Percentiles rank a stretch among this genome's conserved stretches.
Conservation (phyloP, 2,329 filamentous ascomycete genomes). For the Fusarium tricinctum region DNA sequence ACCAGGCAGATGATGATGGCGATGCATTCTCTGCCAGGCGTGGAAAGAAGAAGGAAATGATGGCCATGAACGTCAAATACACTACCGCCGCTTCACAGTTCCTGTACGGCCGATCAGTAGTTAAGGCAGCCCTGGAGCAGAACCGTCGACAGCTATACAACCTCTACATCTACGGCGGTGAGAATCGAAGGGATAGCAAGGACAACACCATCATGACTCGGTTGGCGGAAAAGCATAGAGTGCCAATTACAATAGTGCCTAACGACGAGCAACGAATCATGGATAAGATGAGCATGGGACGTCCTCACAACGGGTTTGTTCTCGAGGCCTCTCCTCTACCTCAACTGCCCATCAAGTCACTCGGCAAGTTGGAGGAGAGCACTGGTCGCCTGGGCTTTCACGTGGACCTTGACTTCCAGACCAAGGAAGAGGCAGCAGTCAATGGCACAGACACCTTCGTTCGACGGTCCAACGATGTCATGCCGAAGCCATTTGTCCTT, state of each 20-base stretch:
- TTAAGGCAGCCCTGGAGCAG: constrained; percentile 80
- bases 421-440: constrained; percentile 77
- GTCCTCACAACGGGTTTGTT: constrained; percentile 91
- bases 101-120: constrained; percentile 85
- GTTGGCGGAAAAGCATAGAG: constrained; percentile 62
- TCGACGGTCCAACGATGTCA: constrained; percentile 49
- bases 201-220: constrained; percentile 61
- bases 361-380: constrained; percentile 65
- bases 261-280: constrained; percentile 76
- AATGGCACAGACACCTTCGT: constrained; percentile 76
- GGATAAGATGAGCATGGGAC: constrained; percentile 84
- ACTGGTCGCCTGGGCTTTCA: constrained; percentile 66
- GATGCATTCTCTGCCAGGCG: constrained; percentile 25
- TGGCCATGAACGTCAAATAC: constrained; percentile 63
- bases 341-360: constrained; percentile 72
- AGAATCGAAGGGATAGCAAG: constrained; percentile 65
- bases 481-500: constrained; percentile 76
- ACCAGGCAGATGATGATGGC: constrained; percentile 5
- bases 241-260: constrained; percentile 71
- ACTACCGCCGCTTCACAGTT: constrained; percentile 93
- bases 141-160: constrained; percentile 82
- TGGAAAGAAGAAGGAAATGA: constrained; percentile 52
- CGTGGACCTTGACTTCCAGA: constrained; percentile 75
- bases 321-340: constrained; percentile 90
- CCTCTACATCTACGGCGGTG: constrained; percentile 79